Base-by-base conservation (phyloP, 352 stramenopile genomes). In the Pythium dissotocum region DNA sequence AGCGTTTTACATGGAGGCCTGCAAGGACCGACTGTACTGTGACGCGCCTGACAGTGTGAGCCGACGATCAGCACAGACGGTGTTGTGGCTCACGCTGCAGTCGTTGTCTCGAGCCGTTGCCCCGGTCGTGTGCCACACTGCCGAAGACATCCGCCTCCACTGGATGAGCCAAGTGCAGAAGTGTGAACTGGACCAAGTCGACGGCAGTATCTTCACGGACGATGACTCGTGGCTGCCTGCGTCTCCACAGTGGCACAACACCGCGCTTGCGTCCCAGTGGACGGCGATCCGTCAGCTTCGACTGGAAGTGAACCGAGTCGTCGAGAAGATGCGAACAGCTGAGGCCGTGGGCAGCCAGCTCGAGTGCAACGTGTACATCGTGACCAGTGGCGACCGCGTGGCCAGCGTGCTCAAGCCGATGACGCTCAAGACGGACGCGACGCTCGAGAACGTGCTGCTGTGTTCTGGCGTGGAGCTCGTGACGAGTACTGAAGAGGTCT, bases 1-100 rank as follows among this genome's bases (percentile, higher is more conserved):
- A 32, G 97, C 98, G 61, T 99, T 99, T 72, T 99, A 99, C 83
- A 91, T 99, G 73, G 96, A 99, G 76, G 94, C 97, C 18, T 88
- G 92, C 38, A 99, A 99, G 74, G 97, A 99, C 72, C 85, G 97
- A 9, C 75, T 99, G 40, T 99, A 99, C 78, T 98, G 98, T 72
- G 97, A 97, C 35, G 84, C 80, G 14, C 66, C 86, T 9, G 77
- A 97, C 70, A 88, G 95, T 67, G 38, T 71, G 30, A 87, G 91
- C 56, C 93, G 97, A 58, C 77, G 84, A 12, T 75, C 79, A 4
- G 85, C 82, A 36, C 97, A 99, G 77, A 98, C 94, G 28, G 95
- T 94, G 54, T 63, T 94, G 26, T 89, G 82, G 78, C 53, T 86
- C 38, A 86, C 84, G 46, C 70, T 94, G 16, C 75, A 90, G 65